Conservation (phyloP, 129 eudicot genomes). For the Ambrosia trifida region DNA sequence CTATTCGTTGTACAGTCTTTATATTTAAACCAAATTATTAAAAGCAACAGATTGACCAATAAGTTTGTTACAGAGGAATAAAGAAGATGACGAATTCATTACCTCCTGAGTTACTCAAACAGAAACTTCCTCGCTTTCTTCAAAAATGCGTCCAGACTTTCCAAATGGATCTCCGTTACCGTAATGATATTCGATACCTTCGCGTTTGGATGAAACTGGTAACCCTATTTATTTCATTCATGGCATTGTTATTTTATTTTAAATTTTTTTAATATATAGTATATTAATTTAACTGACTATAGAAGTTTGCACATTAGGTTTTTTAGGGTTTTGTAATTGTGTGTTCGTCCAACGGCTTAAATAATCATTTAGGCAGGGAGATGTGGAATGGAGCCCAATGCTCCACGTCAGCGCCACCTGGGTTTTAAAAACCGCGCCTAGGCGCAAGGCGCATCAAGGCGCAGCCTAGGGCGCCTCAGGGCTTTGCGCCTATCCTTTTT, state of each 20-base stretch:
- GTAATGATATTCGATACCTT: conserved; percentile 73
- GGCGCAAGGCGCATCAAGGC: too few species aligned
- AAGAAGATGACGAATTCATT: conserved; percentile 58
- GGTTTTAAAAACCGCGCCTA: too few species aligned
- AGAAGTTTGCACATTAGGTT: neutral
- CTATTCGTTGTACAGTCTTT: neutral
- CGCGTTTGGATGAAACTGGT: conserved; percentile 96
- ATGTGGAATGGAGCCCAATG: too few species aligned
- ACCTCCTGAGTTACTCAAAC: conserved; percentile 62
- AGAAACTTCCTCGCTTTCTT: conserved; percentile 90
- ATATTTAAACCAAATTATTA: neutral
- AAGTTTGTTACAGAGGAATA: conserved; percentile 54
- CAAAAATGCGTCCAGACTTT: conserved; percentile 84
- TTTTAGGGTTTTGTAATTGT: neutral
- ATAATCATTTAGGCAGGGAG: too few species aligned
- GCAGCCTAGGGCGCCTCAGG: too few species aligned
- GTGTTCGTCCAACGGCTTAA: too few species aligned
- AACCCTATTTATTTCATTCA: conserved; percentile 11
- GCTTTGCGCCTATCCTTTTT: too few species aligned
- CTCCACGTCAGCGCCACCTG: too few species aligned
- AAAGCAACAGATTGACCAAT: conserved; percentile 5
- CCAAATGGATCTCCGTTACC: conserved; percentile 58
- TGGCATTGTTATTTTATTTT: neutral
- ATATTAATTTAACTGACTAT: conserved; percentile 2
- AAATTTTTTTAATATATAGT: neutral